These are phyloP conservation scores for Nannizziopsis arthrosporioides DNA, from an alignment of 2,329 filamentous ascomycete species.

Conservation along the genomic window DNA sequence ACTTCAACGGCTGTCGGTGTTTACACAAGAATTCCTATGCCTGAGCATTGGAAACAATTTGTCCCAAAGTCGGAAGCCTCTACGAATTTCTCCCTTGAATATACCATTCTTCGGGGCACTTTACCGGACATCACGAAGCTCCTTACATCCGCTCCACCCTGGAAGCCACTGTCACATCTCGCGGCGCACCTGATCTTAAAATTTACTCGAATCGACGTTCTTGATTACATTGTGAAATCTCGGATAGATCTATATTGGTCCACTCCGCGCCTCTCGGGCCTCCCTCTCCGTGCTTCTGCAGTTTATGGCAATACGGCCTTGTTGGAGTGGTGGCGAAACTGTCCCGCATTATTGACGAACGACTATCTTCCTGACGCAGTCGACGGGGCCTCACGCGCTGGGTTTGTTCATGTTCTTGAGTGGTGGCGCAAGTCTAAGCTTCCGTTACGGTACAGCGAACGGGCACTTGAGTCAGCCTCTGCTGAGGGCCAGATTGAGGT, in stretches of 20 bases:
- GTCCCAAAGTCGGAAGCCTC: constrained; percentile 54
- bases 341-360: constrained; percentile 68
- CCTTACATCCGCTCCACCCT: constrained; percentile 55
- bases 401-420: constrained; percentile 73
- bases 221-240: constrained; percentile 58
- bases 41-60: constrained; percentile 58
- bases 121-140: constrained; percentile 61
- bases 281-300: constrained; percentile 78
- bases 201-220: constrained; percentile 69
- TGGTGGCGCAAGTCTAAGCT: constrained; percentile 83
- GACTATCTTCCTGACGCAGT: constrained; percentile 78
- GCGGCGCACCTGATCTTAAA: constrained; percentile 85
- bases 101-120: constrained; percentile 64
- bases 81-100: constrained; percentile 64
- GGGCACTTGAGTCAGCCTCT: constrained; percentile 76
- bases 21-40: constrained; percentile 63
- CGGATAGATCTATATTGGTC: constrained; percentile 69
- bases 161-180: constrained; percentile 63
- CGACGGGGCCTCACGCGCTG: constrained; percentile 74
- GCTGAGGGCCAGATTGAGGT: constrained; percentile 74
- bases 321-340: constrained; percentile 82
- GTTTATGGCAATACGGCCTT: constrained; percentile 77
- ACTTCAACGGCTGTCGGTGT: constrained; percentile 68
- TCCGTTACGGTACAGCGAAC: constrained; percentile 72
- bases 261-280: constrained; percentile 67